phyloP scores from a whole-genome alignment of 805 yeast genomes.

The Kurtzmaniella cleridarum region DNA sequence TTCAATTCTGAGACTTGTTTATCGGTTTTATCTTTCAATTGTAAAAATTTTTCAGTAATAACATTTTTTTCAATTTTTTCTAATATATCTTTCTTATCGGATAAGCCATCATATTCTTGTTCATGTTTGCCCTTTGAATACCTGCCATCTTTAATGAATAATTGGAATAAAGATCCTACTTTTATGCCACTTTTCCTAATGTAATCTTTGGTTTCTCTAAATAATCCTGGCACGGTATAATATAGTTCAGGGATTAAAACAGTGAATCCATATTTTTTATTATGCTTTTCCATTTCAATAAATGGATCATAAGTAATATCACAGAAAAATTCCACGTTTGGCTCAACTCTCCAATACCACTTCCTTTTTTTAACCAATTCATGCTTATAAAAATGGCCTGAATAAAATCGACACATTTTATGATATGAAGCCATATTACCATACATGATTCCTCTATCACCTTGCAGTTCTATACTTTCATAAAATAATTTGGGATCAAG shows the following conservation, averaged over 20 bases:
- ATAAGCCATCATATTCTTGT: slow-evolving; percentile 18
- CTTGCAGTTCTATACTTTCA: slow-evolving; percentile 66
- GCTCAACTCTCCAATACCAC: slow-evolving; percentile 98
- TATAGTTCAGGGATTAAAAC: slow-evolving; percentile 72
- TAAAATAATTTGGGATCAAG: slow-evolving; percentile 39
- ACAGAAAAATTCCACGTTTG: slow-evolving; percentile 84
- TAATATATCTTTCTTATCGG: slow-evolving; percentile 14
- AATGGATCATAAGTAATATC: slow-evolving; percentile 93
- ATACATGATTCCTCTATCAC: slow-evolving; percentile 78
- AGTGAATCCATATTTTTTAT: slow-evolving; percentile 82
- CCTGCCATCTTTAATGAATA: slow-evolving; percentile 44
- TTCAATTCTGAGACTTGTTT: slow-evolving; percentile 22
- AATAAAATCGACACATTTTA: slow-evolving; percentile 91
- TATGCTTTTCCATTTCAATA: slow-evolving; percentile 60
- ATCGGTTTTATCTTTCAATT: slow-evolving; percentile 16
- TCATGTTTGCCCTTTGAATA: slow-evolving; percentile 17
- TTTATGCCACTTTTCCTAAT: slow-evolving; percentile 42
- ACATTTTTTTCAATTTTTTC: slow-evolving; percentile 23
- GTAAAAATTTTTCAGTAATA: slow-evolving; percentile 18
- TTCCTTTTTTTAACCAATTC: slow-evolving; percentile 63
- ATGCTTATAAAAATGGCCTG: slow-evolving; percentile 79
- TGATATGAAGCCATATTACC: slow-evolving; percentile 82
- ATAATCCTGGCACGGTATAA: slow-evolving; percentile 78
- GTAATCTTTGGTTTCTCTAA: slow-evolving; percentile 64
- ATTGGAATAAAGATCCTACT: slow-evolving; percentile 63